These are phyloP conservation scores for Ceriops zippeliana DNA, from an alignment of 345 rosid genomes.

Conservation along the genomic window DNA sequence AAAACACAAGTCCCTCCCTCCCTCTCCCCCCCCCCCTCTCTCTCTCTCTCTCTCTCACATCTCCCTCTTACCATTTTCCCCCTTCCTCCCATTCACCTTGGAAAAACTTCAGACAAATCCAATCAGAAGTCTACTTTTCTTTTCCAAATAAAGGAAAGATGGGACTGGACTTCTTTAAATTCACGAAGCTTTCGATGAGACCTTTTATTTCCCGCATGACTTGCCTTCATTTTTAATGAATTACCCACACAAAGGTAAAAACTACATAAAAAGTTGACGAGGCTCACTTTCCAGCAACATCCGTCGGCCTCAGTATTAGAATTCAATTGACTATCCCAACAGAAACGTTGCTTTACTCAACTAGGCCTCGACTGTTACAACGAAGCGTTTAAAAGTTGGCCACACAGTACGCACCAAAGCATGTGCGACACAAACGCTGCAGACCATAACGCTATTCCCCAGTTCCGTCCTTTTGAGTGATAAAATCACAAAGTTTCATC, in stretches of 20 bases:
- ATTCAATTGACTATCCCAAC: no score
- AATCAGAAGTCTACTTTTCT: slow-evolving; percentile 31
- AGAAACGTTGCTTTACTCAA: no score
- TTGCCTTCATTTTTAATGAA: slow-evolving; percentile 6
- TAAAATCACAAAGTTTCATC: no score
- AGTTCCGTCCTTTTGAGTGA: no score
- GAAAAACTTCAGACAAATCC: slow-evolving; percentile 31
- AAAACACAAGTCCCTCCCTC: background rate
- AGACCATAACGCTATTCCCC: no score
- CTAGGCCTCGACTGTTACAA: no score
- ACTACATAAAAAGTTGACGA: no score
- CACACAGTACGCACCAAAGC: background rate
- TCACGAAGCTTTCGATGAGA: slow-evolving; percentile 38
- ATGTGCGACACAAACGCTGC: background rate
- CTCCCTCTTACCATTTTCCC: slow-evolving; percentile 4
- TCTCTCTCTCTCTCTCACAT: background rate
- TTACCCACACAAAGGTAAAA: no score
- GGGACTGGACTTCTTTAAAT: slow-evolving; percentile 34
- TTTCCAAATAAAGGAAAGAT: slow-evolving; percentile 8
- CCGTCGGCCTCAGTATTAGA: no score
- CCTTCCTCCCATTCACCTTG: slow-evolving; percentile 12
- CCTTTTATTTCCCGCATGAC: slow-evolving; percentile 15
- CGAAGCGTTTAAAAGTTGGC: background rate
- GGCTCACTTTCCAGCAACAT: no score
- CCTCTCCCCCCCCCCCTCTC: no score